A percentile compares a stretch with the other conserved stretches of the same genome.
These are phyloP conservation scores for Barbatosphaeria neglecta DNA, from an alignment of 495 filamentous ascomycete genomes.

Conservation along the genomic window DNA sequence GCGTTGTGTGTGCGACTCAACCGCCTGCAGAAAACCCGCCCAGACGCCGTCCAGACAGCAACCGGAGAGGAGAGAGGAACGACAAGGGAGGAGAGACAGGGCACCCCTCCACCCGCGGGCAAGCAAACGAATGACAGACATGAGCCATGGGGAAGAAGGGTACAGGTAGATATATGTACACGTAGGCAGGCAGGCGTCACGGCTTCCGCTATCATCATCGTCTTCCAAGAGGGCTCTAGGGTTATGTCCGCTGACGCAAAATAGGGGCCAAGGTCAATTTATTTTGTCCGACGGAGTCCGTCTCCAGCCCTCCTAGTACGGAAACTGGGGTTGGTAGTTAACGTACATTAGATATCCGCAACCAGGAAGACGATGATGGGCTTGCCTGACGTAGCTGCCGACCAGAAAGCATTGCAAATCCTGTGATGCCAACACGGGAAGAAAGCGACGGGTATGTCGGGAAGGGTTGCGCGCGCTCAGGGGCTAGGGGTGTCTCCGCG, in stretches of 20 bases:
- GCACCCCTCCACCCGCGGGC: slow-evolving; percentile 6
- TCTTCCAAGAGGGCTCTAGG: slow-evolving; percentile 32
- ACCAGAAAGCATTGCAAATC: slow-evolving; percentile 21
- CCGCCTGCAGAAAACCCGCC: too few species aligned
- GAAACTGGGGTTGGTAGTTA: slow-evolving; percentile 44
- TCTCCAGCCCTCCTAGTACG: slow-evolving; percentile 24
- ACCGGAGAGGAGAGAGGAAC: slow-evolving; percentile 8
- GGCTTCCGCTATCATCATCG: slow-evolving; percentile 40
- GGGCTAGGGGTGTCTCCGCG: background rate
- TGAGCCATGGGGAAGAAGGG: slow-evolving; percentile 6
- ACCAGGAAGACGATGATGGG: slow-evolving; percentile 53
- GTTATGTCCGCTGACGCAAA: slow-evolving; percentile 26
- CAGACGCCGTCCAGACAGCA: too few species aligned
- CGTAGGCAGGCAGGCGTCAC: slow-evolving; percentile 32
- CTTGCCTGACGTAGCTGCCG: slow-evolving; percentile 42
- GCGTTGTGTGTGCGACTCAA: too few species aligned
- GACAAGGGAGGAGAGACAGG: slow-evolving; percentile 2
- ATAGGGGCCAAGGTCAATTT: slow-evolving; percentile 37
- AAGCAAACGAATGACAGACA: slow-evolving; percentile 6
- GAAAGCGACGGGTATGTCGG: background rate
- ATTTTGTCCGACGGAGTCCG: slow-evolving; percentile 32
- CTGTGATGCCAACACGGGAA: background rate
- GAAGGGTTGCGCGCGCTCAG: too few species aligned
- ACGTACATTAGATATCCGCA: slow-evolving; percentile 66
- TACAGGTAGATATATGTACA: slow-evolving; percentile 21